These are phyloP conservation scores for Auxenochlorella pyrenoidosa DNA, from an alignment of 139 green algal genomes.

Conservation along the genomic window DNA sequence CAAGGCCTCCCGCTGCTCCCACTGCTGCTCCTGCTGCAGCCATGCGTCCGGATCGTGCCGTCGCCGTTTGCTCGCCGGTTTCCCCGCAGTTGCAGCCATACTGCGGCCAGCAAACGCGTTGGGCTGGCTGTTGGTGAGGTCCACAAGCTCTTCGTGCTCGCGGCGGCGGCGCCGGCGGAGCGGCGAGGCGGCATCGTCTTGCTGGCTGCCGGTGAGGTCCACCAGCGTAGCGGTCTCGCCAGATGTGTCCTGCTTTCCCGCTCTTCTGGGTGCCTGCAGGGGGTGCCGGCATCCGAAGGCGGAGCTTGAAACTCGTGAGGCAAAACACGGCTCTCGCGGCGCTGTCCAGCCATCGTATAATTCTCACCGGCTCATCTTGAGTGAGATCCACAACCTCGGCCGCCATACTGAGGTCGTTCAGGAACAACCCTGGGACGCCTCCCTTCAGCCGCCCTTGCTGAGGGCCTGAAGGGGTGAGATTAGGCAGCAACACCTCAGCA, in stretches of 20 bases:
- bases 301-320: too few species aligned
- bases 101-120: not conserved
- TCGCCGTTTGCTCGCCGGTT: not conserved
- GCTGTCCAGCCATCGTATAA: too few species aligned
- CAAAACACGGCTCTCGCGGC: too few species aligned
- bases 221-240: not conserved
- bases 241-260: not conserved
- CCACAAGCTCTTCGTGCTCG: not conserved
- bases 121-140: not conserved
- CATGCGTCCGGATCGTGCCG: not conserved
- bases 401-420: too few species aligned
- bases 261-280: too few species aligned
- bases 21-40: not conserved
- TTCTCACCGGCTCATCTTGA: too few species aligned
- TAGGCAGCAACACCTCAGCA: too few species aligned
- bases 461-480: too few species aligned
- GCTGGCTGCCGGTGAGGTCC: not conserved
- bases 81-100: not conserved
- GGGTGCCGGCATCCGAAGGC: too few species aligned
- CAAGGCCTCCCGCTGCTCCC: not conserved
- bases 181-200: not conserved
- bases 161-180: not conserved
- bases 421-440: too few species aligned
- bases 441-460: too few species aligned
- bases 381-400: too few species aligned